Conservation (phyloP, 306 rosid genomes). For the Lathyrus oleraceus region DNA sequence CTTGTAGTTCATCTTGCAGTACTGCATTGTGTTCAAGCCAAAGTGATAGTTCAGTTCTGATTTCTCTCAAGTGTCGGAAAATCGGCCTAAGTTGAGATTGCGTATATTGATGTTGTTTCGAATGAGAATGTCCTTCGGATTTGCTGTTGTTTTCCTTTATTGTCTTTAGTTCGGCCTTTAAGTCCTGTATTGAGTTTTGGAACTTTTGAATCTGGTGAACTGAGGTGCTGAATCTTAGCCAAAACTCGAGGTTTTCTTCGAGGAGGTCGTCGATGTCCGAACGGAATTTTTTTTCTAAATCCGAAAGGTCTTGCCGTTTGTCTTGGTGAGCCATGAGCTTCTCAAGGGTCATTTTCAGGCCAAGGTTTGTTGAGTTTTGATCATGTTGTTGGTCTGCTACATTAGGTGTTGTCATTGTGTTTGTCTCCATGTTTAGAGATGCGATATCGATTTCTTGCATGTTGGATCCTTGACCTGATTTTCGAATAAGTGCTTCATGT, state of each 20-base stretch:
- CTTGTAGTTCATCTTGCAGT: constrained; percentile 65
- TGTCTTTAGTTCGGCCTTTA: constrained; percentile 52
- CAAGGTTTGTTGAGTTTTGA: background rate
- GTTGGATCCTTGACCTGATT: constrained; percentile 36
- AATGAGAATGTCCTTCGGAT: constrained; percentile 48
- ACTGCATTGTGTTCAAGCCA: constrained; percentile 87
- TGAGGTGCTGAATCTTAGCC: constrained; percentile 83
- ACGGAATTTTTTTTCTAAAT: constrained; percentile 63
- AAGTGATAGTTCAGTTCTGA: constrained; percentile 76
- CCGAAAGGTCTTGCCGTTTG: constrained; percentile 39
- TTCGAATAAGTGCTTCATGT: constrained; percentile 41
- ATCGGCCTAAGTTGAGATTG: constrained; percentile 71
- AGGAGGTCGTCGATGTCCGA: constrained; percentile 65
- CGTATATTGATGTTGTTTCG: constrained; percentile 33
- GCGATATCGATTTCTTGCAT: constrained; percentile 35
- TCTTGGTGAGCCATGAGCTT: constrained; percentile 36
- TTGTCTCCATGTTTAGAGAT: constrained; percentile 32
- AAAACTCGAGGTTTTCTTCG: constrained; percentile 79
- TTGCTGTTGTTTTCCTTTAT: constrained; percentile 45
- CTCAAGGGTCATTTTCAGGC: constrained; percentile 20
- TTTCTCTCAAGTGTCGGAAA: constrained; percentile 82
- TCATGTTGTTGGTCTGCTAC: constrained; percentile 27
- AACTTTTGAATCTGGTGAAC: constrained; percentile 89
- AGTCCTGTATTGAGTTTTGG: constrained; percentile 75
- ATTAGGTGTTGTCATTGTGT: constrained; percentile 19